phyloP scores from a whole-genome alignment of 23 red algal genomes.

The Chondrus crispus region DNA sequence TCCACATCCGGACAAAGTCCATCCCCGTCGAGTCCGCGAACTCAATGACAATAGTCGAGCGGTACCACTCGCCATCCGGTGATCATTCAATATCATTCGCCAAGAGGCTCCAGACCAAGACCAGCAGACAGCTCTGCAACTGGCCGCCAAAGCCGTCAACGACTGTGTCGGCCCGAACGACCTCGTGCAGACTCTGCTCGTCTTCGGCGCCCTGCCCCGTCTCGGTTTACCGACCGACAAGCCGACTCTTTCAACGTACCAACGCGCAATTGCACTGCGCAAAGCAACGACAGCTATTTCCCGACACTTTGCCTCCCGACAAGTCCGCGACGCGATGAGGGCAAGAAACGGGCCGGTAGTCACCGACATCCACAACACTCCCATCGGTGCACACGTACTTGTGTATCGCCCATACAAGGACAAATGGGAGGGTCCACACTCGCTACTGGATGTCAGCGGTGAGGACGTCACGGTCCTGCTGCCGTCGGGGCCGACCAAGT shows the following conservation, averaged over 20 bases:
- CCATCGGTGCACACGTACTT: background rate
- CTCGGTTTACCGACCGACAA: background rate
- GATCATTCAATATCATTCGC: background rate
- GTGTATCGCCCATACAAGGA: background rate
- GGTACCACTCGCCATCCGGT: background rate
- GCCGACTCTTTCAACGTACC: background rate
- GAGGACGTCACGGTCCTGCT: background rate
- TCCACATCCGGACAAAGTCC: background rate
- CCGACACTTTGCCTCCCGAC: background rate
- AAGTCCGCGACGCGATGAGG: background rate
- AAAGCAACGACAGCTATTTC: background rate
- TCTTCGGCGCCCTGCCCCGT: background rate
- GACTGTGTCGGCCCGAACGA: background rate
- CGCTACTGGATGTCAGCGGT: background rate
- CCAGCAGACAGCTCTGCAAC: background rate
- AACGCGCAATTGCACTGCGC: background rate
- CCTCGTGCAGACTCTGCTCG: background rate
- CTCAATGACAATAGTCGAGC: background rate
- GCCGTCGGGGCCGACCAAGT: background rate
- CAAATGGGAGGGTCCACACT: background rate
- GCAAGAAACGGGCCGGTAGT: background rate
- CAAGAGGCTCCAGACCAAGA: background rate
- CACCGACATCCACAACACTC: background rate
- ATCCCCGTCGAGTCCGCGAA: background rate
- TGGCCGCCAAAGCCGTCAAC: background rate